Percentiles rank a stretch among this genome's conserved stretches.
phyloP scores from a whole-genome alignment of 202 grass and related monocot species.

The Dendrocalamus latiflorus region DNA sequence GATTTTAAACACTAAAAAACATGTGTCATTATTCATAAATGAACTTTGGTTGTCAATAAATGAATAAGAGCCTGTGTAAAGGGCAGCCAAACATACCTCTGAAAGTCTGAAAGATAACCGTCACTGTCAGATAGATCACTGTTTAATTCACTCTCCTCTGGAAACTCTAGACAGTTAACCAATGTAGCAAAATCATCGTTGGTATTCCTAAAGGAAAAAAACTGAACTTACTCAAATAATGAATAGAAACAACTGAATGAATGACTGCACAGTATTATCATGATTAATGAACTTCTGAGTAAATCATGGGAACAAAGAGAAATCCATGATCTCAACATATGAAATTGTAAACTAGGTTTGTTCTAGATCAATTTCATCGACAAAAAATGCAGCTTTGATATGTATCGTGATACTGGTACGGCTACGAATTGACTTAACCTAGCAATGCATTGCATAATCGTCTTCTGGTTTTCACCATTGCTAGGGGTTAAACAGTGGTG shows the following conservation, averaged over 20 bases:
- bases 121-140: slow-evolving; percentile 70
- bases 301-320: neutral
- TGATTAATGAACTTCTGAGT: neutral
- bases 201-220: slow-evolving; percentile 34
- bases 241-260: neutral
- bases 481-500: neutral
- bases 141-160: slow-evolving; percentile 45
- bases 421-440: neutral
- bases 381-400: neutral
- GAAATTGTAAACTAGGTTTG: neutral
- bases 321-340: neutral
- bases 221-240: neutral
- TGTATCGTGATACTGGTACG: neutral
- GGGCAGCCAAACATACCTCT: slow-evolving; percentile 44
- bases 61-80: no score
- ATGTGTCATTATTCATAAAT: neutral
- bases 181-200: slow-evolving; percentile 8
- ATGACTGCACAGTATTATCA: neutral
- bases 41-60: neutral
- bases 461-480: neutral
- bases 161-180: slow-evolving; percentile 48
- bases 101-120: slow-evolving; percentile 81
- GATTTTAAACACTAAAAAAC: neutral
- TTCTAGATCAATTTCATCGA: neutral
- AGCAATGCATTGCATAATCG: neutral